Base-by-base conservation (phyloP, 306 rosid genomes). In the Trichosanthes truncata region DNA sequence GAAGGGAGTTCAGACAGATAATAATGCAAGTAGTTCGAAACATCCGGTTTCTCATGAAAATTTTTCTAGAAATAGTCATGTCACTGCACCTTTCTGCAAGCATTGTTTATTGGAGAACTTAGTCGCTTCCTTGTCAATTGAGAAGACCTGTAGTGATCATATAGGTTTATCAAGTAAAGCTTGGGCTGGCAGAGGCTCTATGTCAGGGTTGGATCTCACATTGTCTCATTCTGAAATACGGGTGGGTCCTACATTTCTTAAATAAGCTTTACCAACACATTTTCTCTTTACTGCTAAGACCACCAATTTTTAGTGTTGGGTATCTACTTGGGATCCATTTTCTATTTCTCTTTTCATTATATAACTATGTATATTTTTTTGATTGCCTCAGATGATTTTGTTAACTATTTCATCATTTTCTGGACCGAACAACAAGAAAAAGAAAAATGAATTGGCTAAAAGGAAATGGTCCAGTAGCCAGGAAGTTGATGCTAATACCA, bases 181-280 rank as follows among this genome's bases (percentile, higher is more conserved):
- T 81, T 94, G 96, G 93, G 60, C 63, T 62, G 98, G 98, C 61
- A 49, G 33, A 82, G 90, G 95, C 83, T 91, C 90, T 73, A 80
- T 89, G 68, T 86, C 83, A 52, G 88, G 90, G 67, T 90, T 92
- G 6, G 93, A 92, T 80, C 35, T 92, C 76, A 88, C 85, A 10
- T 84, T 92, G 86, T 89, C 98, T 86, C 79, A 89, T 45, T 86
- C 92, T 29, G 95, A 89, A 87, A 81, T 92, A 59, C 85, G 86
- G 97, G 97, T 91, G 81, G 89, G 78, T 74, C 59, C 75, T 77
- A 60, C 41, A 29, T 41, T n/a, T 46, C 51, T 57, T 23, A 53
- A 45, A 13, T 43, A 51, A 73, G 78, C 78, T 18, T 26, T 73
- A 23, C 60, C 78, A 73, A 15, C 43, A 52, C 38, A 36, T 21